Conservation (phyloP, 2,329 filamentous ascomycete genomes). For the Fusarium multiceps region DNA sequence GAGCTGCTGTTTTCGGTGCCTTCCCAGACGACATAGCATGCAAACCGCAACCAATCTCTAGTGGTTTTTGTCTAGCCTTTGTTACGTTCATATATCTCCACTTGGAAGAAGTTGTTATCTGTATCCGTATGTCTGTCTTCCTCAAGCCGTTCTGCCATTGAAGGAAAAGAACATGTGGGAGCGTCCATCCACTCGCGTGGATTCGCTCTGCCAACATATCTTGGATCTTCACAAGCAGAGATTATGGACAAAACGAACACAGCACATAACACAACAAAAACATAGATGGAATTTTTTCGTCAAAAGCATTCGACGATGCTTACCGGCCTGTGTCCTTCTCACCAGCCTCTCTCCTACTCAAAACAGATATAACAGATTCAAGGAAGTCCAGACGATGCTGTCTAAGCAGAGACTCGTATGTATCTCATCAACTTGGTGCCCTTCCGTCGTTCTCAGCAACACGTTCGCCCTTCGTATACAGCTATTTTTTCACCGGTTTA, state of each 20-base stretch:
- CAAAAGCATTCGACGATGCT: constrained; percentile 28
- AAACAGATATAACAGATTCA: constrained; percentile 30
- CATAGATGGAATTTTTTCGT: constrained; percentile 24
- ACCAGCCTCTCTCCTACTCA: constrained; percentile 23
- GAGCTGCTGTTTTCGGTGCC: neutral
- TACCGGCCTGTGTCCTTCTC: constrained; percentile 26
- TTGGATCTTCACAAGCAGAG: neutral
- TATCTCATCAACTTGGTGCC: constrained; percentile 14
- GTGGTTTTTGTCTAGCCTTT: neutral
- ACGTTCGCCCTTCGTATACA: neutral
- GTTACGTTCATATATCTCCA: neutral
- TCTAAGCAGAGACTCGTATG: constrained; percentile 23
- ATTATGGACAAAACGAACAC: neutral
- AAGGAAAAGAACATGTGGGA: neutral
- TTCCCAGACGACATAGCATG: neutral
- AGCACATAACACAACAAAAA: constrained; percentile 21
- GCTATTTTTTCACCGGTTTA: constrained; percentile 48
- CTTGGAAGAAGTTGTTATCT: neutral
- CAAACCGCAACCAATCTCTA: neutral
- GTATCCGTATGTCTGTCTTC: neutral
- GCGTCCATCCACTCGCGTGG: too few relatives aligned
- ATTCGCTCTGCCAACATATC: neutral
- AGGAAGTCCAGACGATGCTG: constrained; percentile 23
- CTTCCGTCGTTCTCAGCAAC: neutral
- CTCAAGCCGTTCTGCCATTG: neutral